Evolutionary conservation across 139 green algal genomes (phyloP), one percentile per base, ranked within the genome.

Genomic region (Trebouxia sp.): DNA sequence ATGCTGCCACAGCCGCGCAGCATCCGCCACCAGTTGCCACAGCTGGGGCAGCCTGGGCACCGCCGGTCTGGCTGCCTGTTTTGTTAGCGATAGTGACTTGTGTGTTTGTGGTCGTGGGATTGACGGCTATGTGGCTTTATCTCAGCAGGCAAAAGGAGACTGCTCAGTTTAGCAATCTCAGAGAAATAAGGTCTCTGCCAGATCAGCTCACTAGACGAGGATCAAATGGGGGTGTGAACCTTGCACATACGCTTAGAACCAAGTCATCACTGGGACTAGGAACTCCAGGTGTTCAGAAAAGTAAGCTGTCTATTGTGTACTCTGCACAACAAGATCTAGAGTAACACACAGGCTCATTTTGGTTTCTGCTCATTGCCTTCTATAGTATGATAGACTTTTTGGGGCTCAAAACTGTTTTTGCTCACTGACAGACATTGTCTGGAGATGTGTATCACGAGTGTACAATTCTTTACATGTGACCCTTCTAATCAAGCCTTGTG

Each of bases 1-100:
- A 72, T 5, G 20, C 62, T 24, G 43, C 62, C 32, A 45, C 32
- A 72, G 62, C 62, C 15, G 14, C 15, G 47, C 47, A 53, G 47
- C 47, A 53, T 72, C 32, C 62, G 32, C 15, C 32, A 43, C 8
- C 35, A 12, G 20, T 53, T 53, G 62, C 62, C 32, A 72, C 62
- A 72, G 62, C 62, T 72, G 62, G 62, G 62, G 62, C 62, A 8
- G 37, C 62, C 0, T 72, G 62, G 62, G 62, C 35, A 72, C 62
- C 62, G 62, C 62, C 62, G 28, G 32, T 45, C 12, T 72, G 62
- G 62, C 35, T 72, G 62, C 32, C 62, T 43, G 11, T 72, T 1
- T 41, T 72, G 3, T 45, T 72, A 35, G 37, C 62, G 9, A 6
- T 72, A 14, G 32, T n/a, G 14, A 72, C 62, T 45, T 72, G 62